Evolutionary conservation across 768 basidiomycete genomes (phyloP).

Genomic region (Russula abietina): DNA sequence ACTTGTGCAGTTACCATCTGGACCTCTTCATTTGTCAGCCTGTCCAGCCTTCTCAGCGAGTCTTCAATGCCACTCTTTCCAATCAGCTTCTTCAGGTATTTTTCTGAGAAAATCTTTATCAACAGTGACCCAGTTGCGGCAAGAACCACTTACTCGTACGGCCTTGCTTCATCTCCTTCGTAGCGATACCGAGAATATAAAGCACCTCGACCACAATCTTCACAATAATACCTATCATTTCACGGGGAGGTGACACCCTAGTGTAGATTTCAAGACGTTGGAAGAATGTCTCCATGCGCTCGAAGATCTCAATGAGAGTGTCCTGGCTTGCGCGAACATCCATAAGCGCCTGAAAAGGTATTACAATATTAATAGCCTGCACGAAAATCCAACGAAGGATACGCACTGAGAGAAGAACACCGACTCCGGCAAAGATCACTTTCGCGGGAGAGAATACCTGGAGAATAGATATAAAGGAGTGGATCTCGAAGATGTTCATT

Average conservation of each 20-base stretch:
- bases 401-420: not conserved
- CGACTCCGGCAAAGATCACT: not conserved
- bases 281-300: not conserved
- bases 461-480: not conserved
- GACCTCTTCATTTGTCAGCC: too few species aligned
- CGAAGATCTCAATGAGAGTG: not conserved
- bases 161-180: not conserved
- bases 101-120: not conserved
- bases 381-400: not conserved
- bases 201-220: not conserved
- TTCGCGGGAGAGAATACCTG: not conserved
- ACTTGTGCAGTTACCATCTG: too few species aligned
- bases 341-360: not conserved
- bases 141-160: not conserved
- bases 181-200: not conserved
- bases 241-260: not conserved
- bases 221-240: not conserved
- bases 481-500: not conserved
- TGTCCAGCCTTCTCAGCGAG: too few species aligned
- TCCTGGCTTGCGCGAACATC: not conserved
- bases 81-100: too few species aligned
- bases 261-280: not conserved
- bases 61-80: too few species aligned
- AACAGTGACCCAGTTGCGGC: not conserved
- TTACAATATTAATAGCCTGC: not conserved